phyloP scores from a whole-genome alignment of 768 basidiomycete species.

The Tricholoma bakamatsutake region DNA sequence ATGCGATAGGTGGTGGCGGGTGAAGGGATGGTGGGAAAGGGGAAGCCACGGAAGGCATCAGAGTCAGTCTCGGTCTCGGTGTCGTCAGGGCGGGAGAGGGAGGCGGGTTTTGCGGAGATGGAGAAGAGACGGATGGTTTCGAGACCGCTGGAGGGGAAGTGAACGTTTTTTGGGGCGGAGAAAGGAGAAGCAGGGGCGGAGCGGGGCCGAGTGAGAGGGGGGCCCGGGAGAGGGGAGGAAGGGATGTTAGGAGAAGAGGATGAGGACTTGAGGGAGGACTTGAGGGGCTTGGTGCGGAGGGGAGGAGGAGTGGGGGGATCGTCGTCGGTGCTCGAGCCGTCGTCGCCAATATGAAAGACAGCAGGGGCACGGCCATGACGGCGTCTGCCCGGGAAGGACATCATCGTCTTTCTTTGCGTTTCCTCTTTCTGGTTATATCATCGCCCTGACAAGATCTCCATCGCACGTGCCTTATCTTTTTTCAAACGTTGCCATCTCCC shows the following conservation, averaged over 20 bases:
- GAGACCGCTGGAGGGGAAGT: slow-evolving; percentile 72
- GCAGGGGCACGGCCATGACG: too few relatives aligned
- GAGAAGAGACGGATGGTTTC: slow-evolving; percentile 58
- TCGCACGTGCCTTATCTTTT: too few relatives aligned
- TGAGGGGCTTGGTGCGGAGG: slow-evolving; percentile 90
- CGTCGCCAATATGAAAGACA: too few relatives aligned
- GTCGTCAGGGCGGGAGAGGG: slow-evolving; percentile 35
- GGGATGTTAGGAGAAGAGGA: slow-evolving; percentile 44
- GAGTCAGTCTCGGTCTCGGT: slow-evolving; percentile 44
- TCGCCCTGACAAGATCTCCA: too few relatives aligned
- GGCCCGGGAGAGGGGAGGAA: background rate
- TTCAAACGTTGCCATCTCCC: too few relatives aligned
- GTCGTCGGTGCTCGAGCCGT: too few relatives aligned
- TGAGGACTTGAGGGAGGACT: slow-evolving; percentile 72
- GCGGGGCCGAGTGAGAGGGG: slow-evolving; percentile 30
- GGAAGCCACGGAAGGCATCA: slow-evolving; percentile 23
- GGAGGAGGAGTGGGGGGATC: slow-evolving; percentile 51
- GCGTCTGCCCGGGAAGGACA: too few relatives aligned
- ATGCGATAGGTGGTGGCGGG: slow-evolving; percentile 22
- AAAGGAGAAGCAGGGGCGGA: slow-evolving; percentile 48
- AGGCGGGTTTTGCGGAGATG: slow-evolving; percentile 65
- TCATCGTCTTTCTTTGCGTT: too few relatives aligned
- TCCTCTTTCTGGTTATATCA: too few relatives aligned
- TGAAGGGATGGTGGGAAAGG: slow-evolving; percentile 6
- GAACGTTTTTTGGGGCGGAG: slow-evolving; percentile 65